Evolutionary conservation across 1,284 basidiomycete species (phyloP).

Genomic region (Irpex lacteus): DNA sequence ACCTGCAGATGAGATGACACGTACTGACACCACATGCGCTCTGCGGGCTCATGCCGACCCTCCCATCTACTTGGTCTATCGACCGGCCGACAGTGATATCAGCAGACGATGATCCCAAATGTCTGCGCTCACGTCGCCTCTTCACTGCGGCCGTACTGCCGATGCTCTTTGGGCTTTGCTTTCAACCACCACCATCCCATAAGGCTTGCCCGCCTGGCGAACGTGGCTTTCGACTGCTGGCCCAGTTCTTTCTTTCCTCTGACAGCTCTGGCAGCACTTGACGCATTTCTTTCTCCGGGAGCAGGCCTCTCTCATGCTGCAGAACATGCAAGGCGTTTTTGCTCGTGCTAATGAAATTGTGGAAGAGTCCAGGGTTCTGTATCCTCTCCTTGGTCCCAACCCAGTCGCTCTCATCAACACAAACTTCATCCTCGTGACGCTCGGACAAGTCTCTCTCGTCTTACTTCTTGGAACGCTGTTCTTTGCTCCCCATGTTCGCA

Average conservation of each 20-base stretch:
- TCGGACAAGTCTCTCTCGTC: constrained; percentile 20
- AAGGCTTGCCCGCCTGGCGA: background rate
- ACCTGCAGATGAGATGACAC: no score
- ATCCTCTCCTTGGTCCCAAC: constrained; percentile 13
- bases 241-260: background rate
- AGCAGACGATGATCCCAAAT: background rate
- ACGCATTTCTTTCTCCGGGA: background rate
- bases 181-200: background rate
- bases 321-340: background rate
- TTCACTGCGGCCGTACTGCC: background rate
- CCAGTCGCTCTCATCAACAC: constrained; percentile 16
- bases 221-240: background rate
- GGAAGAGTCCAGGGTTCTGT: constrained; percentile 6
- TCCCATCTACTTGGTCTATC: no score
- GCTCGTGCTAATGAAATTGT: background rate
- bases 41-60: no score
- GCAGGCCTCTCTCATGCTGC: background rate
- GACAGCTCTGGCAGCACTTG: constrained; percentile 2
- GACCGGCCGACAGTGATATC: background rate
- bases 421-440: constrained; percentile 17
- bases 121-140: background rate
- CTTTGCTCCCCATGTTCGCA: constrained; percentile 11
- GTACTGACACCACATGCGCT: no score
- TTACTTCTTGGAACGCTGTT: constrained; percentile 18
- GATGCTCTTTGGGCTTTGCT: background rate